These are phyloP conservation scores for Berberis vulgaris DNA, from an alignment of 164 flowering plant genomes.

Conservation along the genomic window DNA sequence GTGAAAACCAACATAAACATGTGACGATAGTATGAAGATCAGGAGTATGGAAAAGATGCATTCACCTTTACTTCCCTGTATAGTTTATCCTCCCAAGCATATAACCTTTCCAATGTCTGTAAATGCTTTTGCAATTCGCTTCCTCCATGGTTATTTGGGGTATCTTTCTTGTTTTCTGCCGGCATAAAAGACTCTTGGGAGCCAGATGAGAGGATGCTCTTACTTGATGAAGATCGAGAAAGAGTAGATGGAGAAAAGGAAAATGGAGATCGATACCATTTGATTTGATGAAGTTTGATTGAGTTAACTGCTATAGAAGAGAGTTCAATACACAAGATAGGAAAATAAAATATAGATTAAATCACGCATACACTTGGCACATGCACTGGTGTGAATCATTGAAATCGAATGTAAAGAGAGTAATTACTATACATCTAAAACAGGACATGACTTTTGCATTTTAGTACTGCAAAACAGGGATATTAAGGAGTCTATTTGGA, in stretches of 20 bases:
- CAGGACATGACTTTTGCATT: too few species aligned
- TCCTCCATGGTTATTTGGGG: not conserved
- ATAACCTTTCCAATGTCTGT: constrained; percentile 1
- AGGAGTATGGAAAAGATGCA: not conserved
- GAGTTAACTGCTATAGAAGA: not conserved
- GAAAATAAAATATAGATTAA: too few species aligned
- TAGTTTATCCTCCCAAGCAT: not conserved
- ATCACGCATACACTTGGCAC: not conserved
- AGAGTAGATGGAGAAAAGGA: not conserved
- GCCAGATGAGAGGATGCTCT: not conserved
- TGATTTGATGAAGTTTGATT: not conserved
- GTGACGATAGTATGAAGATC: not conserved
- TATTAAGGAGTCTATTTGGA: too few species aligned
- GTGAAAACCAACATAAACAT: not conserved
- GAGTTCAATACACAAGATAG: not conserved
- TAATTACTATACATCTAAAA: too few species aligned
- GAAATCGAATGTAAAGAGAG: too few species aligned
- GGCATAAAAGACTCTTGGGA: not conserved
- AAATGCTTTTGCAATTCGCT: not conserved
- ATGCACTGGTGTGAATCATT: not conserved
- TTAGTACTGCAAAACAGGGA: too few species aligned
- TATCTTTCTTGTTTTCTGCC: not conserved
- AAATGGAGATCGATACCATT: not conserved
- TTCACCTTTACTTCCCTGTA: not conserved
- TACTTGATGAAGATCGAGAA: not conserved